phyloP scores from a whole-genome alignment of 169 alveolate species.

The Neospora caninum region DNA sequence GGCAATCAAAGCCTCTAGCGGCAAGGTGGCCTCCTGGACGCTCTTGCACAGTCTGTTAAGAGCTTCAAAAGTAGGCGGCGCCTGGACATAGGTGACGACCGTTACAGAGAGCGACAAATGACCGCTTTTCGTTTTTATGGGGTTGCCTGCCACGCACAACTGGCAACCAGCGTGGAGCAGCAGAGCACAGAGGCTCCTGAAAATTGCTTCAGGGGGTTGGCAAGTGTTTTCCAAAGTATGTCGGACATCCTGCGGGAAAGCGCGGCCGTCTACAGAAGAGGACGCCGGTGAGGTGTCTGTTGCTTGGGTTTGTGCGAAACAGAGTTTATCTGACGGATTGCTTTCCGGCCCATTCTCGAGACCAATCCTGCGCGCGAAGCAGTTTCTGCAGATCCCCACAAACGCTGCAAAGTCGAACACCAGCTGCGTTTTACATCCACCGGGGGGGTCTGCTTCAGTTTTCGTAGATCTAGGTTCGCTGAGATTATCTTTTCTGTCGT shows the following conservation, averaged over 20 bases:
- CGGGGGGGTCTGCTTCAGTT: background rate
- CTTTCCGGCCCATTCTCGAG: background rate
- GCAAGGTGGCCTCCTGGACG: background rate
- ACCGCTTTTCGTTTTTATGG: background rate
- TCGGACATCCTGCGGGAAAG: background rate
- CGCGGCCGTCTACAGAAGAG: background rate
- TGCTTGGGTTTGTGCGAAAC: background rate
- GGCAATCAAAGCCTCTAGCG: background rate
- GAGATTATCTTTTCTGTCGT: background rate
- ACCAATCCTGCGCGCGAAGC: background rate
- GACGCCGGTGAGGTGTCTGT: background rate
- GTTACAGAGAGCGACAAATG: background rate
- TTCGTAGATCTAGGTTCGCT: background rate
- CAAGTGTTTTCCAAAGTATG: background rate
- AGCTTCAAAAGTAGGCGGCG: constrained; percentile 19
- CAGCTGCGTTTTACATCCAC: background rate
- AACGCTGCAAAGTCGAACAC: constrained; percentile 6
- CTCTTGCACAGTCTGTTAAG: background rate
- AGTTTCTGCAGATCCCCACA: background rate
- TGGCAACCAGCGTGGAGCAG: background rate
- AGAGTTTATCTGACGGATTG: background rate
- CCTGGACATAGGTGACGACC: background rate
- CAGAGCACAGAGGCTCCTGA: background rate
- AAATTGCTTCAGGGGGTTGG: background rate
- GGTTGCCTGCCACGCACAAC: background rate